Evolutionary conservation across 2,329 filamentous ascomycete species (phyloP).

Genomic region (Aschersonia sp.): DNA sequence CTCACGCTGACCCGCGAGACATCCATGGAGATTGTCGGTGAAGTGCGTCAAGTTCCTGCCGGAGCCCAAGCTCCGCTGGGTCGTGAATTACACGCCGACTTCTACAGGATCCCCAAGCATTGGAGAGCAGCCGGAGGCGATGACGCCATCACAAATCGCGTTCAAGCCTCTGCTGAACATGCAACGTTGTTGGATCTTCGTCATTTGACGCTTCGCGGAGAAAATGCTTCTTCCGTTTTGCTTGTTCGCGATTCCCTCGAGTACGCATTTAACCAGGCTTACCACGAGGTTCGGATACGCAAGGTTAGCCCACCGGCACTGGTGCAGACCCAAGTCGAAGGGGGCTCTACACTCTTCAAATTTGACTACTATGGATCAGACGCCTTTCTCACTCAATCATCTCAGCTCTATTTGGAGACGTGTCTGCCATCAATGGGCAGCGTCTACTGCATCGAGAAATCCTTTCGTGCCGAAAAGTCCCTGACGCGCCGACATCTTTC

Average conservation of each 20-base stretch:
- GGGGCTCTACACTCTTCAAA: conserved; percentile 79
- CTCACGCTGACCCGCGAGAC: conserved; percentile 76
- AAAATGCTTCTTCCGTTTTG: conserved; percentile 73
- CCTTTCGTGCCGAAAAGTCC: conserved; percentile 95
- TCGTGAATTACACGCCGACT: conserved; percentile 85
- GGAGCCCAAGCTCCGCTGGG: conserved; percentile 67
- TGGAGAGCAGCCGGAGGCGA: conserved; percentile 65
- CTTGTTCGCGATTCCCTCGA: conserved; percentile 73
- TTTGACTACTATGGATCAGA: conserved; percentile 82
- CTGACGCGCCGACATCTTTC: conserved; percentile 86
- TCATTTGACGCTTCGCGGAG: conserved; percentile 74
- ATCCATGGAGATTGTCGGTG: conserved; percentile 71
- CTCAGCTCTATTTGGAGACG: conserved; percentile 94
- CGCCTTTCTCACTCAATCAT: conserved; percentile 91
- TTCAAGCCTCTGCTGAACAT: conserved; percentile 37
- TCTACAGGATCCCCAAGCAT: conserved; percentile 60
- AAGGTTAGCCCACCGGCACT: conserved; percentile 84
- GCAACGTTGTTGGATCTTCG: conserved; percentile 62
- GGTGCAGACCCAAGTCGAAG: conserved; percentile 92
- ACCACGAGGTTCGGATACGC: conserved; percentile 60
- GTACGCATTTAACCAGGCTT: conserved; percentile 65
- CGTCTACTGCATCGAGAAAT: conserved; percentile 97
- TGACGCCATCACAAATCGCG: conserved; percentile 78
- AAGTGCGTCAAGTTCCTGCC: conserved; percentile 67
- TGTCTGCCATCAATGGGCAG: conserved; percentile 81